A percentile compares a stretch with the other conserved stretches of the same genome.
These are phyloP conservation scores for Podospora fimiseda DNA, from an alignment of 495 filamentous ascomycete genomes.

Conservation along the genomic window DNA sequence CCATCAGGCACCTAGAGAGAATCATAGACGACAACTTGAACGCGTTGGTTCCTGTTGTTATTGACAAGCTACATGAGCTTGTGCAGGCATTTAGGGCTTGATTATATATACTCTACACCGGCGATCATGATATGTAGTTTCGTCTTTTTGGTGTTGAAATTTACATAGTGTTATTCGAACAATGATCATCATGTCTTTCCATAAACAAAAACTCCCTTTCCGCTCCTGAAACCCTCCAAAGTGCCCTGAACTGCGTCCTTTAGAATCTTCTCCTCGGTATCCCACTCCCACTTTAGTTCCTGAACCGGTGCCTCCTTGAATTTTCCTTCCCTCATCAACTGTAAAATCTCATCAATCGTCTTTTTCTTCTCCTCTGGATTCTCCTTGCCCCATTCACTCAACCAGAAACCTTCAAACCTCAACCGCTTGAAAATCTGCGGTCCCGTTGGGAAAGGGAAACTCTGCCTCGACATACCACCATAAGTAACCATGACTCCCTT, in stretches of 20 bases:
- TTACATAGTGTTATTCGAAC: background rate
- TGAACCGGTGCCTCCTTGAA: conserved; percentile 78
- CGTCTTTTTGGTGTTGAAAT: background rate
- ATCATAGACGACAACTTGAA: conserved; percentile 85
- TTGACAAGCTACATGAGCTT: conserved; percentile 90
- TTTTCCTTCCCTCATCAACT: conserved; percentile 62
- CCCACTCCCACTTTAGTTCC: conserved; percentile 72
- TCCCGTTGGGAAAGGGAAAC: conserved; percentile 66
- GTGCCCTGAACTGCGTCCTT: conserved; percentile 72
- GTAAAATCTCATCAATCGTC: conserved; percentile 75
- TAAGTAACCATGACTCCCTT: conserved; percentile 82
- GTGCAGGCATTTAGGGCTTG: conserved; percentile 83
- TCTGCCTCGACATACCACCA: conserved; percentile 87
- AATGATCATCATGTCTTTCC: conserved; percentile 31
- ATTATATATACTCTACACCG: no score
- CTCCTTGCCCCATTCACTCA: conserved; percentile 78
- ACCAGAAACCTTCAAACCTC: conserved; percentile 87
- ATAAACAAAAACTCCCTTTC: conserved; percentile 89
- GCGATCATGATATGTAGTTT: no score
- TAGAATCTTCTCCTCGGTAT: conserved; percentile 62
- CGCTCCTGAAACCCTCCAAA: conserved; percentile 69
- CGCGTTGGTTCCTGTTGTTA: conserved; percentile 83
- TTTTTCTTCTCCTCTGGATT: conserved; percentile 66
- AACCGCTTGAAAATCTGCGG: conserved; percentile 88
- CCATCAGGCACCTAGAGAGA: conserved; percentile 75